Conservation (phyloP, 2,329 filamentous ascomycete genomes). For the Macroventuria anomochaeta region DNA sequence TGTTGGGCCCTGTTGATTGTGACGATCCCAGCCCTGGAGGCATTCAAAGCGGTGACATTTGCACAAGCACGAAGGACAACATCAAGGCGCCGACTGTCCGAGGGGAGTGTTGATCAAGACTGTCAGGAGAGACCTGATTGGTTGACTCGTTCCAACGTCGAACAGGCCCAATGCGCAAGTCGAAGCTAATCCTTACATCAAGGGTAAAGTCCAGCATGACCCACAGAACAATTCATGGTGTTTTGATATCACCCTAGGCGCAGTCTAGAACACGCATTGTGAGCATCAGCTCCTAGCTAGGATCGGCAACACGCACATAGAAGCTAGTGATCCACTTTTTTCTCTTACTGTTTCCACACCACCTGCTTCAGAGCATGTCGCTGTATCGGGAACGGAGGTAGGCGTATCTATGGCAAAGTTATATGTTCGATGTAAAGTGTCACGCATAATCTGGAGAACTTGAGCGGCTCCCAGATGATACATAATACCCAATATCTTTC, state of each 20-base stretch:
- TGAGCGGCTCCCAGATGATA: neutral
- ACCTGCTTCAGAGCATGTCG: neutral
- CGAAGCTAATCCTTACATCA: constrained; percentile 29
- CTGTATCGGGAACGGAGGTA: constrained; percentile 4
- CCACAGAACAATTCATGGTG: constrained; percentile 35
- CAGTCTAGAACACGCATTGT: constrained; percentile 44
- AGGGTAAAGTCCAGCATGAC: constrained; percentile 32
- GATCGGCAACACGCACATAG: constrained; percentile 25
- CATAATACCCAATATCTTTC: neutral
- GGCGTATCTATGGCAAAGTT: neutral
- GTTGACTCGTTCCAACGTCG: constrained; percentile 18
- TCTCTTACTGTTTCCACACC: neutral
- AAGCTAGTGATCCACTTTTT: constrained; percentile 8
- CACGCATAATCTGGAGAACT: too few relatives aligned
- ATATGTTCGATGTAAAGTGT: neutral
- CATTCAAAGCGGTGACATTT: neutral
- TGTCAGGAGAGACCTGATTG: constrained; percentile 26
- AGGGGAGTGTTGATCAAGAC: constrained; percentile 21
- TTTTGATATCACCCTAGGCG: constrained; percentile 32
- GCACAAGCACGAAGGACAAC: constrained; percentile 9
- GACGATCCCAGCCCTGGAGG: neutral
- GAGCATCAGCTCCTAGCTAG: constrained; percentile 21
- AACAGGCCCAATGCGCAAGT: constrained; percentile 23
- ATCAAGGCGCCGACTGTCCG: constrained; percentile 13
- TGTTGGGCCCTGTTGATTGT: neutral